Evolutionary conservation across 768 basidiomycete genomes (phyloP), one percentile per base, ranked within the genome.

Genomic region (Mycena maculata): DNA sequence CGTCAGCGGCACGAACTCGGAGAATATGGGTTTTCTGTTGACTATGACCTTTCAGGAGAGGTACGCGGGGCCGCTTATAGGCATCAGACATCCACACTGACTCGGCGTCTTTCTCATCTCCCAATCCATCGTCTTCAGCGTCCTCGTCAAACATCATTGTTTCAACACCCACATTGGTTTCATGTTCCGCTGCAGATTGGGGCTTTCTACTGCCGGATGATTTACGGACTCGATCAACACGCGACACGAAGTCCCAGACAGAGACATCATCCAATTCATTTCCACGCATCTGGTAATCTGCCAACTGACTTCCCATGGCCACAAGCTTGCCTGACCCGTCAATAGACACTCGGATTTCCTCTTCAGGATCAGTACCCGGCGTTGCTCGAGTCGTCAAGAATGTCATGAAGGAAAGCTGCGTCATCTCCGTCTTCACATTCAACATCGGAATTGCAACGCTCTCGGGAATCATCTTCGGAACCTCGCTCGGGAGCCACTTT

Each of bases 231-330:
- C 78, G 76, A 6, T 78, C 69, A 1, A 74, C 47, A 1, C 63
- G 65, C 0, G 73, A 41, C 0, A 77, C 65, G 53, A 66, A 78
- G 22, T 82, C 81, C 77, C 77, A 82, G 0, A 77, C 30, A 63
- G 39, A 73, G 3, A 74, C n/a, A 1, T 71, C 15, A 3, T 63
- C 2, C 2, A 80, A 60, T 4, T 39, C 39, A 1, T 57, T n/a
- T 9, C 64, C 70, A 23, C 75, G 65, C 2, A 53, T 55, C n/a
- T 72, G 58, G 39, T 81, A 81, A 53, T 80, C 78, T 12, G 55
- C 42, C 2, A 76, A 45, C 47, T 78, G 77, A 25, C 28, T 48
- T 0, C 65, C 53, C 38, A 66, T 60, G 0, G 66, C 53, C 2
- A 74, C 53, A 10, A 76, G n/a, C 3, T 68, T 36, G 0, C 74